Base-by-base conservation (phyloP, 345 rosid species). In the Eucalyptus sideroxylon region DNA sequence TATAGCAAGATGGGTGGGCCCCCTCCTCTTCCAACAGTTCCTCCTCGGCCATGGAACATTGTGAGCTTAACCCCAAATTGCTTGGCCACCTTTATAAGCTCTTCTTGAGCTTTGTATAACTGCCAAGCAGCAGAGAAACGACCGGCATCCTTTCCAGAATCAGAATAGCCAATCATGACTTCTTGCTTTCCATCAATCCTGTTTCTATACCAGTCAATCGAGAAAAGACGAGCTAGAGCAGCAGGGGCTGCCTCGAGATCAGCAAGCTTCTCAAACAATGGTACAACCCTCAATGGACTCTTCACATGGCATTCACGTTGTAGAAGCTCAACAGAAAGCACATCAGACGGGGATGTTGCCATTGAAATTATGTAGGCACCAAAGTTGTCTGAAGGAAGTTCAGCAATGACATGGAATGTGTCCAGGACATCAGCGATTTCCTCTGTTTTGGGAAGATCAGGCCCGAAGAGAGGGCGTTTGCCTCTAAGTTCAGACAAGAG, bases 21-120 rank as follows among this genome's bases (percentile, higher is more conserved):
- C 99, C 99, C 99, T 87, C 99, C 99, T 92, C 99, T 91, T 82
- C 99, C 99, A 16, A 98, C 99, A 0, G 99, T 98, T 55, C 99
- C 99, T 77, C 99, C 99, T 91, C 99, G 95, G 34, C 99, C 99
- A 77, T 98, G 99, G 91, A 98, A 98, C 99, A 98, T 98, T 1
- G 97, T 97, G 51, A 97, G 98, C 93, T 98, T 98, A 34, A 98
- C 94, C 31, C 99, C 98, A 44, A 50, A 96, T 86, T 95, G 89
- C 93, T 98, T 98, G 4, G 99, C 99, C 9, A 97, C 99, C 91
- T 95, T 94, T 86, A 98, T 95, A 11, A 98, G 98, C 90, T 98
- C 99, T 91, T 97, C 99, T 91, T 98, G 99, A 31, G 98, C 94
- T 93, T 97, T 98, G 89, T 95, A 98, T 51, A 98, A 87, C 93